Evolutionary conservation across 176 grass and related monocot species (phyloP).

Genomic region (Luzula sylvatica): DNA sequence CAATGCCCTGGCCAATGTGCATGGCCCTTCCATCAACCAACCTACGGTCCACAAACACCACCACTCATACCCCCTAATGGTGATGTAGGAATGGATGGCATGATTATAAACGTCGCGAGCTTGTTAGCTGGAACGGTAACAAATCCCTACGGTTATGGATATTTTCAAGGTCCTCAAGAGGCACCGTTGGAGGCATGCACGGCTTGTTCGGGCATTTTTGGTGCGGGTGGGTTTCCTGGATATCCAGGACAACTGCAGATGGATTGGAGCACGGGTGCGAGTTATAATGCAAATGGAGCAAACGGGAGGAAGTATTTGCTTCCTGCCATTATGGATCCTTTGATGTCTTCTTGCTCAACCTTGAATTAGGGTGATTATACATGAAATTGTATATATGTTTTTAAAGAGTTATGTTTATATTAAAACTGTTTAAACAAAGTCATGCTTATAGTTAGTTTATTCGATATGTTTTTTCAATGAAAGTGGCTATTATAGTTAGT

Average conservation of each 20-base stretch:
- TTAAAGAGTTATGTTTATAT: no score
- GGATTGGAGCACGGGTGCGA: constrained; percentile 22
- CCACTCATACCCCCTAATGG: constrained; percentile 25
- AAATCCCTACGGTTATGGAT: constrained; percentile 33
- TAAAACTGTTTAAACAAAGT: no score
- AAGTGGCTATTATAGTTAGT: no score
- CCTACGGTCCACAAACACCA: constrained; percentile 35
- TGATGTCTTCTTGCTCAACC: constrained; percentile 29
- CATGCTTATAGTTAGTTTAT: no score
- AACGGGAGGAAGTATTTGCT: constrained; percentile 28
- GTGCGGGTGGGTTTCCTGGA: constrained; percentile 21
- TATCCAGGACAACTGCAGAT: constrained; percentile 26
- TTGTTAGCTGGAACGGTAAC: constrained; percentile 29
- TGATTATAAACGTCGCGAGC: constrained; percentile 37
- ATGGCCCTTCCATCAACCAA: constrained; percentile 38
- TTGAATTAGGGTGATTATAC: constrained; percentile 8
- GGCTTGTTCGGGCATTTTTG: constrained; percentile 12
- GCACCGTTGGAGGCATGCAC: constrained; percentile 18
- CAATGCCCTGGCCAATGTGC: constrained; percentile 45
- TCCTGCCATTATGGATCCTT: constrained; percentile 13
- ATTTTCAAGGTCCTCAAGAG: constrained; percentile 25
- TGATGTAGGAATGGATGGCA: constrained; percentile 27
- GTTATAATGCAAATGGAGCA: constrained; percentile 28
- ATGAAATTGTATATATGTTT: constrained; percentile 15
- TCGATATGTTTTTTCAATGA: no score